Evolutionary conservation across 306 rosid species (phyloP).

Genomic region (Myrica gale): DNA sequence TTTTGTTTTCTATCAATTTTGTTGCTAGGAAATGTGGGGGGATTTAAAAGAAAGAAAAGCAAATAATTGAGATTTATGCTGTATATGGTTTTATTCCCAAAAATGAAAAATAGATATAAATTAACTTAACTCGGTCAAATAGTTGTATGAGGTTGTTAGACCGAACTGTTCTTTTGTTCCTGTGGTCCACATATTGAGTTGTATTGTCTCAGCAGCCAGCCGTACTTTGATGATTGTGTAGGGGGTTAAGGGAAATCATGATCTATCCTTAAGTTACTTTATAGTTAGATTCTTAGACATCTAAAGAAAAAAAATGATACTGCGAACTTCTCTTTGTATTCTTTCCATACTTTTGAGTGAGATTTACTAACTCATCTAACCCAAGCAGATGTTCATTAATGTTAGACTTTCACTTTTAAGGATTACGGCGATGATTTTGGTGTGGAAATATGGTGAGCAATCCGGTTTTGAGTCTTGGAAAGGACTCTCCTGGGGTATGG

Average conservation of each 20-base stretch:
- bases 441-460: conserved; percentile 88
- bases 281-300: too few relatives aligned
- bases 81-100: background rate
- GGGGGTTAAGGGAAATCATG: background rate
- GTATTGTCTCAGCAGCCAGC: background rate
- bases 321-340: too few relatives aligned
- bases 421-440: conserved; percentile 92
- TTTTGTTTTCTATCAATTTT: background rate
- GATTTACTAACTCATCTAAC: background rate
- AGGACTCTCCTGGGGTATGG: conserved; percentile 99
- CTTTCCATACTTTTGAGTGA: background rate
- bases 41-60: background rate
- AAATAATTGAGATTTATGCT: background rate
- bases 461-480: conserved; percentile 80
- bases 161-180: too few relatives aligned
- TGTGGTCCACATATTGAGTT: background rate
- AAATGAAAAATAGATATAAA: background rate
- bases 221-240: background rate
- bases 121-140: background rate
- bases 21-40: too few relatives aligned
- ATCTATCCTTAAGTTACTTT: background rate
- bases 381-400: background rate
- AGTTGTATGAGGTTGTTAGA: background rate
- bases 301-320: too few relatives aligned
- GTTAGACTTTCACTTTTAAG: conserved; percentile 33